Conservation (phyloP, 345 rosid genomes). For the Turritis glabra region DNA sequence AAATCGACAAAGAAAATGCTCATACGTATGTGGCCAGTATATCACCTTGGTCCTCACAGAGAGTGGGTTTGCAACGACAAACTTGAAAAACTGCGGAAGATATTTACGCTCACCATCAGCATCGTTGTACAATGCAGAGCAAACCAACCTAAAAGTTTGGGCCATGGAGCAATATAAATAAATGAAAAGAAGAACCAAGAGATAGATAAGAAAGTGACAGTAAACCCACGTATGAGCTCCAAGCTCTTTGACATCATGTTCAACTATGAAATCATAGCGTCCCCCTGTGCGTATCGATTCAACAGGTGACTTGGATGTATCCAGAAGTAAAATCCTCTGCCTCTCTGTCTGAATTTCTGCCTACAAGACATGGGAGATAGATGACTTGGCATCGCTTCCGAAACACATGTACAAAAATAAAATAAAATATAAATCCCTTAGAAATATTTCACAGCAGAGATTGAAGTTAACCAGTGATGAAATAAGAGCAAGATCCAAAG, state of each 20-base stretch:
- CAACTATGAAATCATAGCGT: slow-evolving; percentile 93
- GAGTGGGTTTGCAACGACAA: slow-evolving; percentile 85
- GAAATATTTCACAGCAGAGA: too few species aligned
- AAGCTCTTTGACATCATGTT: slow-evolving; percentile 97
- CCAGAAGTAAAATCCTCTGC: slow-evolving; percentile 85
- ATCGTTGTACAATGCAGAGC: slow-evolving; percentile 85
- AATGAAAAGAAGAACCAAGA: not conserved
- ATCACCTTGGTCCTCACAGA: slow-evolving; percentile 90
- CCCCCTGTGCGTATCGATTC: slow-evolving; percentile 85
- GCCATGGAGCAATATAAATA: not conserved
- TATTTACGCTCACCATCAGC: slow-evolving; percentile 89
- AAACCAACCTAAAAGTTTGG: slow-evolving; percentile 75
- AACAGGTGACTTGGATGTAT: slow-evolving; percentile 85
- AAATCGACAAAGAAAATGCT: not conserved
- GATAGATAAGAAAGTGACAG: not conserved
- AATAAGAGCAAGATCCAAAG: not conserved
- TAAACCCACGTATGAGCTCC: slow-evolving; percentile 89
- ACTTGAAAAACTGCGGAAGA: slow-evolving; percentile 97
- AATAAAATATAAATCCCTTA: too few species aligned
- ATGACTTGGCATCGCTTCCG: not conserved
- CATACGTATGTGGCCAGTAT: not conserved
- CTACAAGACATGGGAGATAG: slow-evolving; percentile 42
- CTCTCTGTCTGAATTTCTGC: slow-evolving; percentile 97
- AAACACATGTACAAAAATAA: too few species aligned
- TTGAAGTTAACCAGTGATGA: not conserved